Evolutionary conservation across 225 moss, liverwort and hornwort genomes (phyloP), one percentile per base, ranked within the genome.

Genomic region (Sphagnum tenellum): DNA sequence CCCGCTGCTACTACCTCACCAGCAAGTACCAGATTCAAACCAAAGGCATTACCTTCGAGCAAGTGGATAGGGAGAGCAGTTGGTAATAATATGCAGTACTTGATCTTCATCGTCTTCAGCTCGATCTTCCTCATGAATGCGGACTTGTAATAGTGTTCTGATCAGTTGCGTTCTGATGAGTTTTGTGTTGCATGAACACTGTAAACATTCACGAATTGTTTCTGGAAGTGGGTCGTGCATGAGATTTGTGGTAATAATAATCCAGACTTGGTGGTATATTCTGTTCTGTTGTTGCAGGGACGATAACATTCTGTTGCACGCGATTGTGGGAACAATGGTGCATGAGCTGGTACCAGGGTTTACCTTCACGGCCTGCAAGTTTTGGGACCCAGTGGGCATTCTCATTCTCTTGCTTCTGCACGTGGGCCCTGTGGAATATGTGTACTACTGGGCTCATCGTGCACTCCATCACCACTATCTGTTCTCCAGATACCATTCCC

Each of bases 381-480:
- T 64, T 2, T 89, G 89, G 92, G 77, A 86, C 63, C 50, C 9
- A 0, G 53, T 3, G 9, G 92, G 92, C 5, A 62, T 86, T 48
- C 7, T 79, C 45, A 74, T 81, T 3, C 56, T 80, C 44, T 56
- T 89, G 64, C 67, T 94, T 29, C 10, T 94, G 50, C 94, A 94
- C 5, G 75, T 79, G 7, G 91, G 94, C 3, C 91, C 94, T 0
- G 55, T 72, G 0, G 94, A 94, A 56, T 83, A 73, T 44, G n/a
- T 77, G 2, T 91, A 94, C 50, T 94, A 94, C 75, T 94, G 94
- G 91, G 74, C 77, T 12, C 91, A 91, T 69, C 78, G 94, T 0
- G 78, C 76, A 46, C 94, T 91, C 12, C 94, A 94, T 61, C 73
- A 86, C 14, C 89, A 87, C 8, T 79, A 76, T 47, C 70, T 94